phyloP scores from a whole-genome alignment of 1,139 yeast genomes.

The Geotrichum aggregatum region DNA sequence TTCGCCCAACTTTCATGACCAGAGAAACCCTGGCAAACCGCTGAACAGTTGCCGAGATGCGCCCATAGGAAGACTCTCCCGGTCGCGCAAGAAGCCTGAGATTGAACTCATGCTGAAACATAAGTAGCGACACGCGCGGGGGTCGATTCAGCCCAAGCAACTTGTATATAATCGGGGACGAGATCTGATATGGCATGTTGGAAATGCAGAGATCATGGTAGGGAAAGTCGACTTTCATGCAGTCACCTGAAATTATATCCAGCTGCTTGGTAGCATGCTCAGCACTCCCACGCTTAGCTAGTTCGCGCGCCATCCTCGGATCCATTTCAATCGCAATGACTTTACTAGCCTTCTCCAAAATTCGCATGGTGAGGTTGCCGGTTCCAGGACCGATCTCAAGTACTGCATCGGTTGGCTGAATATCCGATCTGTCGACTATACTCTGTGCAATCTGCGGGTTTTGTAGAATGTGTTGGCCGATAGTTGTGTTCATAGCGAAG shows the following conservation, averaged over 20 bases:
- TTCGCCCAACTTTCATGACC: constrained; percentile 95
- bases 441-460: constrained; percentile 97
- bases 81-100: constrained; percentile 88
- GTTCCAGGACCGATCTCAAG: constrained; percentile 99
- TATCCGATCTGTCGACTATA: constrained; percentile 93
- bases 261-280: constrained; percentile 86
- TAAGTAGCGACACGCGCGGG: constrained; percentile 90
- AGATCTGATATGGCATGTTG: constrained; percentile 94
- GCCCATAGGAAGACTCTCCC: constrained; percentile 85
- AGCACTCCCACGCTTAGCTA: constrained; percentile 94
- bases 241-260: constrained; percentile 88
- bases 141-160: constrained; percentile 86
- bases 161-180: constrained; percentile 92
- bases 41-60: constrained; percentile 92
- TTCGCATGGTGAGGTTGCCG: constrained; percentile 90
- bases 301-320: constrained; percentile 98
- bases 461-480: constrained; percentile 94
- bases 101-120: constrained; percentile 98
- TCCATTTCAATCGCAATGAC: constrained; percentile 97
- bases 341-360: constrained; percentile 81
- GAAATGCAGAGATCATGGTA: constrained; percentile 94
- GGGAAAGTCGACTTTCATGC: constrained; percentile 90
- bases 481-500: constrained; percentile 70
- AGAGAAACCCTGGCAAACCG: constrained; percentile 99
- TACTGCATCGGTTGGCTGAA: constrained; percentile 86